Evolutionary conservation across 805 yeast species (phyloP).

Genomic region (Kazachstania martiniae): DNA sequence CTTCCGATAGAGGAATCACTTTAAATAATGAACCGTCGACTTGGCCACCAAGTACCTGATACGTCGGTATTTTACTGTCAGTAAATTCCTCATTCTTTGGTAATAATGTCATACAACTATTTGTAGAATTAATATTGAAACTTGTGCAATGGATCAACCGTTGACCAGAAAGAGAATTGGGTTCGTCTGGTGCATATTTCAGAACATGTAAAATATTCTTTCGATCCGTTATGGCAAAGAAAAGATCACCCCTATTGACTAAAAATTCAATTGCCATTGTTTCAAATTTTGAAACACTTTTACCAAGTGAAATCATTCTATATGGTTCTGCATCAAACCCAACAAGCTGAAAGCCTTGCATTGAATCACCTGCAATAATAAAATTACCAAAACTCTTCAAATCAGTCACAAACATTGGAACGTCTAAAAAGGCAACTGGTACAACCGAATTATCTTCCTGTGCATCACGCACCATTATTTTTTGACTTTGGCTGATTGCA

Average conservation of each 20-base stretch:
- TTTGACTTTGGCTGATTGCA: conserved; percentile 79
- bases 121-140: conserved; percentile 54
- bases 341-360: conserved; percentile 58
- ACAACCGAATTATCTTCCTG: conserved; percentile 78
- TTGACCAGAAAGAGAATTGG: conserved; percentile 71
- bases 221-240: conserved; percentile 57
- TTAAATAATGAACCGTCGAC: conserved; percentile 71
- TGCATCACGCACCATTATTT: conserved; percentile 61
- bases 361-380: conserved; percentile 69
- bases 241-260: conserved; percentile 57
- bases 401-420: conserved; percentile 69
- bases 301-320: conserved; percentile 67
- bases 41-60: conserved; percentile 61
- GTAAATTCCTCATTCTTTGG: conserved; percentile 28
- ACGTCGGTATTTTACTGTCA: conserved; percentile 21
- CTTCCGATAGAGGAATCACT: conserved; percentile 65
- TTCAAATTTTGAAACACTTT: conserved; percentile 54
- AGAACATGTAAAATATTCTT: conserved; percentile 56
- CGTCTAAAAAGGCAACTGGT: conserved; percentile 89
- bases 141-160: conserved; percentile 58
- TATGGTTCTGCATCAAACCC: conserved; percentile 96
- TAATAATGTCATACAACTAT: conserved; percentile 42
- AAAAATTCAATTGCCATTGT: conserved; percentile 55
- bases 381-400: conserved; percentile 76
- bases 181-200: conserved; percentile 89